Conservation (phyloP, 2,329 filamentous ascomycete species). For the Coccinonectria pachysandricola region DNA sequence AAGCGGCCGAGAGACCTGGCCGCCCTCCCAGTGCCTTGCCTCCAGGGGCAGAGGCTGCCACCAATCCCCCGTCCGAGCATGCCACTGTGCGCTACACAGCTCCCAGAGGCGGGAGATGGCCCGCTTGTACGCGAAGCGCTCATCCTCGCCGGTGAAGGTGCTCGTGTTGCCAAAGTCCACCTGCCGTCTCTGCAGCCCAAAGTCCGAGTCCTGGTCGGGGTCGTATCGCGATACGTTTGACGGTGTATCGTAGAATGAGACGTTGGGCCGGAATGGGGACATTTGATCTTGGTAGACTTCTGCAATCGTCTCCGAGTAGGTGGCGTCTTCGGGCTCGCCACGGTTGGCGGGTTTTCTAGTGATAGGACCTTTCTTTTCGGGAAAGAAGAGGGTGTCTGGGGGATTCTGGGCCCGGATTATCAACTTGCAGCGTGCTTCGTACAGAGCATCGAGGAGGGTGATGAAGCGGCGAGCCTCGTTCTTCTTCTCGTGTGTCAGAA, state of each 20-base stretch:
- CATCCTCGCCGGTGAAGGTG: constrained; percentile 70
- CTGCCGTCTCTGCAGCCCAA: constrained; percentile 29
- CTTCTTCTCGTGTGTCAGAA: constrained; percentile 58
- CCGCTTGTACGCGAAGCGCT: constrained; percentile 70
- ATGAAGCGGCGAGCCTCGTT: constrained; percentile 76
- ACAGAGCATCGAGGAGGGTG: constrained; percentile 68
- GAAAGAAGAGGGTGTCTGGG: constrained; percentile 71
- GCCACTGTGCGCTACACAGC: constrained; percentile 65
- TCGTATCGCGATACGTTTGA: constrained; percentile 38
- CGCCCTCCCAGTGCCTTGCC: constrained; percentile 56
- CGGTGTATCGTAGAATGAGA: constrained; percentile 51
- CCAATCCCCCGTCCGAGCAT: constrained; percentile 53
- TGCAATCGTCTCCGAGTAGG: constrained; percentile 33
- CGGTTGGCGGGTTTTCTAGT: constrained; percentile 3
- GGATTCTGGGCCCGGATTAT: constrained; percentile 56
- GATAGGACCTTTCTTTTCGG: constrained; percentile 35
- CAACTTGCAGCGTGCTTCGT: constrained; percentile 72
- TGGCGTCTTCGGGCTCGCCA: constrained; percentile 25
- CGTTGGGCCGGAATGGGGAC: constrained; percentile 69
- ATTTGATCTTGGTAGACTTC: constrained; percentile 72
- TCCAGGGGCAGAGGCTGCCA: constrained; percentile 59
- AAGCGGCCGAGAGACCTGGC: constrained; percentile 15
- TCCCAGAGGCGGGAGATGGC: constrained; percentile 74
- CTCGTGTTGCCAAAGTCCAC: constrained; percentile 59
- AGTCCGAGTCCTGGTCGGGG: constrained; percentile 48